Conservation (phyloP, 305 asterid species). For the Caryopteris hybrid region DNA sequence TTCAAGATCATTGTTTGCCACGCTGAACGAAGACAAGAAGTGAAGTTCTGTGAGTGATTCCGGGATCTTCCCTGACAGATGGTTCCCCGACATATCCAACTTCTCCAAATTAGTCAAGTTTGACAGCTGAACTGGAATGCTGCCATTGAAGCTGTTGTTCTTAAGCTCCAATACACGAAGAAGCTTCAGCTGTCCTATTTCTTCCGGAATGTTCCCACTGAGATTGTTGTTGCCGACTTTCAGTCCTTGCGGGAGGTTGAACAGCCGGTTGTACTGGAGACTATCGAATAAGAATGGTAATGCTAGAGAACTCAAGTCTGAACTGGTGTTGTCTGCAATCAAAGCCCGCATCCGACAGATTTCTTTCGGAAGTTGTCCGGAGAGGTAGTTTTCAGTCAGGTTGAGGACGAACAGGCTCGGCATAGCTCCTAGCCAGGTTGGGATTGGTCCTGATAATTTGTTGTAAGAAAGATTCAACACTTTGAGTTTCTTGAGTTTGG, state of each 20-base stretch:
- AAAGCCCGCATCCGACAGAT: constrained; percentile 27
- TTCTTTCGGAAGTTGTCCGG: constrained; percentile 46
- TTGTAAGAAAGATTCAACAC: constrained; percentile 53
- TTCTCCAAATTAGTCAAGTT: constrained; percentile 38
- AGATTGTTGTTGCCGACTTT: constrained; percentile 43
- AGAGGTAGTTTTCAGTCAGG: constrained; percentile 41
- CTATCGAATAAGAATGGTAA: constrained; percentile 46
- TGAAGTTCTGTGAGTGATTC: constrained; percentile 29
- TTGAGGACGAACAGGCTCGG: constrained; percentile 49
- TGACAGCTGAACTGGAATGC: constrained; percentile 42
- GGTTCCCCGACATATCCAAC: constrained; percentile 48
- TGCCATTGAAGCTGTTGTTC: constrained; percentile 40
- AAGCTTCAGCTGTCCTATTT: constrained; percentile 39
- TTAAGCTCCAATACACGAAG: constrained; percentile 37
- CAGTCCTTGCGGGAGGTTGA: constrained; percentile 44
- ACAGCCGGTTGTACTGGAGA: constrained; percentile 40
- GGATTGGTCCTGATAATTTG: constrained; percentile 45
- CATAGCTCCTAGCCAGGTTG: constrained; percentile 50
- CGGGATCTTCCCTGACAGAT: constrained; percentile 48
- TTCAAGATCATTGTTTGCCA: constrained; percentile 44
- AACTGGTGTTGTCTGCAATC: constrained; percentile 29
- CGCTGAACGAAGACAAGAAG: constrained; percentile 53
- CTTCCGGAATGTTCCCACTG: constrained; percentile 45
- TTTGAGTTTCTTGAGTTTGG: constrained; percentile 36
- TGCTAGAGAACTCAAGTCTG: constrained; percentile 39